Base-by-base conservation (phyloP, 2,329 filamentous ascomycete species). In the Ascochyta pisi region DNA sequence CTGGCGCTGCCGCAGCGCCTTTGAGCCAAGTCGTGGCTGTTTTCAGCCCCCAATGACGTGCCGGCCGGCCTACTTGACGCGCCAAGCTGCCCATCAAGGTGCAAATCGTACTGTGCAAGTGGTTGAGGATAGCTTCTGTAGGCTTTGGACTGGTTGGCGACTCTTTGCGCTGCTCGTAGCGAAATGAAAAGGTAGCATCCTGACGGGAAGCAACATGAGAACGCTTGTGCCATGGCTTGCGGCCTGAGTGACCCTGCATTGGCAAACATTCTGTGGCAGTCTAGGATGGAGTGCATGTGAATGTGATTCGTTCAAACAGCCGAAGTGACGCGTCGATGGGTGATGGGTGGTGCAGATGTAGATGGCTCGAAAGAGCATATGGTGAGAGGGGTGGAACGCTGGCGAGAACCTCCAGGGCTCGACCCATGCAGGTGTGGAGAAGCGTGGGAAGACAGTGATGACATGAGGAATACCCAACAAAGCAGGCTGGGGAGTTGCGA, bases 1-100 rank as follows among this genome's bases (percentile, higher is more conserved):
- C 52, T 55, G 35, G 52, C 40, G 40, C 37, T 33, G 40, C 38
- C 16, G 26, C 38, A 38, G 29, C 53, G 47, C 47, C 43, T 47
- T 10, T 42, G 12, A 40, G 40, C 46, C 41, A 38, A 45, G 13
- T 8, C 19, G 53, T 56, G 53, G 46, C 41, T 50, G 47, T 22
- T 24, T 24, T 35, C 42, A 47, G 47, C 47, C 48, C 48, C 42
- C 42, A 43, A 38, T 43, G 37, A 44, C 22, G 16, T 42, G 42
- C 13, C 35, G n/a, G 16, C 8, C 22, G 15, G 10, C 24, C 37
- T 29, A 23, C 31, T 46, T 24, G n/a, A 16, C 29, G 22, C 47
- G 35, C 35, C 9, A 4, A 10, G 15, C 23, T 34, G 23, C n/a
- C 43, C 42, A 42, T 42, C 47, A 50, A 7, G 42, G 37, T 38